Conservation (phyloP, 371 early-diverging fungal species). For the Rozella allomycis region DNA sequence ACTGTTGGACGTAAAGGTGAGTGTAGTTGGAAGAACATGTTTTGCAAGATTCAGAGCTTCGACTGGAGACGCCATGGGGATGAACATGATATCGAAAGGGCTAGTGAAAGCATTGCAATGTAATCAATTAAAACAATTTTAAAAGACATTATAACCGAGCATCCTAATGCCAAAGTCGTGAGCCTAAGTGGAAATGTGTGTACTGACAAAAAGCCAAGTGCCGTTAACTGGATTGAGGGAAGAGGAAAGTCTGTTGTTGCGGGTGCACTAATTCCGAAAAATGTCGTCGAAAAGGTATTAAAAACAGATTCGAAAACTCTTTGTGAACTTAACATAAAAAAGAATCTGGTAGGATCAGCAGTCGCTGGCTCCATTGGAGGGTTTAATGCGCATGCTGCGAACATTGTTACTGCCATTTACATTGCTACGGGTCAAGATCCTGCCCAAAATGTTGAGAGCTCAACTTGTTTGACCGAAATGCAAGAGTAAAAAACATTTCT, state of each 20-base stretch:
- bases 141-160: conserved; percentile 27
- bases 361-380: conserved; percentile 89
- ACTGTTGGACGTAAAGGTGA: conserved; percentile 48
- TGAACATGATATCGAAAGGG: conserved; percentile 98
- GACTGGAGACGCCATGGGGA: conserved; percentile 97
- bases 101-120: conserved; percentile 47
- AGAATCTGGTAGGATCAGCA: conserved; percentile 81
- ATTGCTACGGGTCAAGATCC: conserved; percentile 92
- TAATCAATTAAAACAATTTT: neutral
- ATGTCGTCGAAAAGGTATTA: conserved; percentile 52
- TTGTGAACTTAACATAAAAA: conserved; percentile 56
- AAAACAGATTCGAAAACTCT: conserved; percentile 64
- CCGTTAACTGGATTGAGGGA: conserved; percentile 92
- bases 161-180: conserved; percentile 54
- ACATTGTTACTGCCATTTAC: conserved; percentile 81
- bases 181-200: conserved; percentile 83
- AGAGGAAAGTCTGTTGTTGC: conserved; percentile 86
- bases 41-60: conserved; percentile 70
- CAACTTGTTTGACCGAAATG: conserved; percentile 87
- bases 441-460: conserved; percentile 86
- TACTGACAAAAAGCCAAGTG: conserved; percentile 93
- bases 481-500: conserved; percentile 24
- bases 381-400: conserved; percentile 90
- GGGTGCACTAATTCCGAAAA: conserved; percentile 60
- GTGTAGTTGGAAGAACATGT: conserved; percentile 57